These are phyloP conservation scores for Geum urbanum DNA, from an alignment of 306 rosid species.

Conservation along the genomic window DNA sequence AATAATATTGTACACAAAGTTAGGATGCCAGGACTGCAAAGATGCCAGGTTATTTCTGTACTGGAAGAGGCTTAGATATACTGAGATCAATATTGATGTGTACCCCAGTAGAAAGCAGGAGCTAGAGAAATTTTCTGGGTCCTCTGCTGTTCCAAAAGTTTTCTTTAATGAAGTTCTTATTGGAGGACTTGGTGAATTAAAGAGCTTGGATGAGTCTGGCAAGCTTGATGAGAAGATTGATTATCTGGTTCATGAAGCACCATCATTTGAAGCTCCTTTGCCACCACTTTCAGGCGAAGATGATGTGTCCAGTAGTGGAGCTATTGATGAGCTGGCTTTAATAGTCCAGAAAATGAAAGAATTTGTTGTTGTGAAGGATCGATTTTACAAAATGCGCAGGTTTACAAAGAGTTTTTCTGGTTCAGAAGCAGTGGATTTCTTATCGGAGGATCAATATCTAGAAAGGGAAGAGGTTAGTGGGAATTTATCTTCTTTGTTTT, in stretches of 20 bases:
- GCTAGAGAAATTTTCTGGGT: slow-evolving; percentile 68
- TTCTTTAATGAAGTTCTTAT: slow-evolving; percentile 72
- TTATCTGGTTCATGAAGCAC: slow-evolving; percentile 58
- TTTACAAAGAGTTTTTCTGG: slow-evolving; percentile 68
- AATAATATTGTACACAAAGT: slow-evolving; percentile 64
- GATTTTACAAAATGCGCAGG: slow-evolving; percentile 73
- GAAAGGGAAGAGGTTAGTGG: slow-evolving; percentile 78
- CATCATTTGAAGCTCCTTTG: slow-evolving; percentile 59
- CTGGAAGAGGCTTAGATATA: slow-evolving; percentile 57
- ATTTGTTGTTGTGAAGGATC: slow-evolving; percentile 61
- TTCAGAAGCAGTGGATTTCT: slow-evolving; percentile 80
- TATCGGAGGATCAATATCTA: slow-evolving; percentile 91
- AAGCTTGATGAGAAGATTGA: slow-evolving; percentile 76
- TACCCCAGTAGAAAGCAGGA: slow-evolving; percentile 73
- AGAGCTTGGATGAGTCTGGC: slow-evolving; percentile 57
- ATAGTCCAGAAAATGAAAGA: slow-evolving; percentile 78
- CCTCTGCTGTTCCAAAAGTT: slow-evolving; percentile 71
- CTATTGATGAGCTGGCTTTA: slow-evolving; percentile 68
- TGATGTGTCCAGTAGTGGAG: slow-evolving; percentile 56
- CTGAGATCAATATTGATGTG: slow-evolving; percentile 75
- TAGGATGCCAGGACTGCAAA: slow-evolving; percentile 71
- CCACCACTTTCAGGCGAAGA: slow-evolving; percentile 94
- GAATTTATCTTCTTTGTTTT: slow-evolving; percentile 7
- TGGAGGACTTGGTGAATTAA: slow-evolving; percentile 76
- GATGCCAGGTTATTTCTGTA: slow-evolving; percentile 62